Conservation (phyloP, 345 rosid species). For the Odontarrhena argentea region DNA sequence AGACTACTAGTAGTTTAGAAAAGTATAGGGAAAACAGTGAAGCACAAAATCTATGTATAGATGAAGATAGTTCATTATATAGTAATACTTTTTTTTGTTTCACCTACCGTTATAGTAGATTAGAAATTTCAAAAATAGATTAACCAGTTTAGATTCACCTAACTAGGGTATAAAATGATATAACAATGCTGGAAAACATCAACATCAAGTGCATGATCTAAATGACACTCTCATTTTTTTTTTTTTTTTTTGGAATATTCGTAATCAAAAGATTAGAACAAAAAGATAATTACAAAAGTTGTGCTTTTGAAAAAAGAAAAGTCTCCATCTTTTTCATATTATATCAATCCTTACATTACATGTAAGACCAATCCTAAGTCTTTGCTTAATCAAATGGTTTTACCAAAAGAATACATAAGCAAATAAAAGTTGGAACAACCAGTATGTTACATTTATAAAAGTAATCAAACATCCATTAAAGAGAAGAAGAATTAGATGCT, state of each 20-base stretch:
- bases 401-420: not conserved
- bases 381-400: constrained; percentile 6
- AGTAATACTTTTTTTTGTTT: no score
- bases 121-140: no score
- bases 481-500: constrained; percentile 30
- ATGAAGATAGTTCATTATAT: no score
- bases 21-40: not conserved
- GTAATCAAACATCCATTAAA: constrained; percentile 6
- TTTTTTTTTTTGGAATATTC: constrained; percentile 9
- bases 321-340: constrained; percentile 8
- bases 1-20: not conserved
- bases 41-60: no score
- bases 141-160: not conserved
- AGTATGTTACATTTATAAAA: no score
- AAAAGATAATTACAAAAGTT: constrained; percentile 30
- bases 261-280: constrained; percentile 23
- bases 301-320: not conserved
- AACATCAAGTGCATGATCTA: constrained; percentile 11
- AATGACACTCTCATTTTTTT: not conserved
- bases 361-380: no score
- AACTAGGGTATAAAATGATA: not conserved
- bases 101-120: no score
- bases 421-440: no score
- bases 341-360: not conserved
- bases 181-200: not conserved